Evolutionary conservation across 2,329 filamentous ascomycete genomes (phyloP).

Genomic region (Moelleriella libera): DNA sequence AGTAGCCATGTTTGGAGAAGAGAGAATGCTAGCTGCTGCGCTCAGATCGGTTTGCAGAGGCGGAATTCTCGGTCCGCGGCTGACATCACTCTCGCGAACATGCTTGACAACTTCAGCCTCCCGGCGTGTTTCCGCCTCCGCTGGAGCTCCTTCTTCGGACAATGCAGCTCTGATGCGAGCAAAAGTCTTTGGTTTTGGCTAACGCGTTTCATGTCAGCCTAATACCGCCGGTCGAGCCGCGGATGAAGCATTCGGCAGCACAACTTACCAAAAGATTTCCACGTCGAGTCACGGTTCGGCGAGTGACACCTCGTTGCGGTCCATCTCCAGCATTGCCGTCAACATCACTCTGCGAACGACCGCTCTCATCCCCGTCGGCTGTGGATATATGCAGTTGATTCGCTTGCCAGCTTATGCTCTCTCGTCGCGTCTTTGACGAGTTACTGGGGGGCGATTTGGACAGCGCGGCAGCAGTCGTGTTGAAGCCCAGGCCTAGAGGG

Average conservation of each 20-base stretch:
- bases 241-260: not conserved
- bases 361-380: constrained; percentile 46
- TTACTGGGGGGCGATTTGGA: constrained; percentile 62
- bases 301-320: constrained; percentile 57
- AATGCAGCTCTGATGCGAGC: constrained; percentile 83
- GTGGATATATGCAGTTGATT: constrained; percentile 75
- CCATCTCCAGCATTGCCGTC: constrained; percentile 36
- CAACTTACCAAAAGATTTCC: constrained; percentile 71
- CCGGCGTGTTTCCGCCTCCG: constrained; percentile 77
- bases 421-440: constrained; percentile 47
- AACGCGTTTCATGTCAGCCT: not conserved
- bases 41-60: constrained; percentile 28
- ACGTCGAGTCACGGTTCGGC: constrained; percentile 69
- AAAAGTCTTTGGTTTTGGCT: constrained; percentile 96
- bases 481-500: constrained; percentile 35
- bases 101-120: constrained; percentile 95
- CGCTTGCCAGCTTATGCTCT: constrained; percentile 82
- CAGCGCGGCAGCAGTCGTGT: constrained; percentile 26
- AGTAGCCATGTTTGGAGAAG: constrained; percentile 54
- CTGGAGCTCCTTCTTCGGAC: constrained; percentile 72
- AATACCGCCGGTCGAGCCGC: not conserved
- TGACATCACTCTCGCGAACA: constrained; percentile 77
- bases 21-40: constrained; percentile 42
- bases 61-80: constrained; percentile 32
- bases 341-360: constrained; percentile 55